Conservation (phyloP, 2,329 filamentous ascomycete genomes). For the Talaromyces funiculosus region DNA sequence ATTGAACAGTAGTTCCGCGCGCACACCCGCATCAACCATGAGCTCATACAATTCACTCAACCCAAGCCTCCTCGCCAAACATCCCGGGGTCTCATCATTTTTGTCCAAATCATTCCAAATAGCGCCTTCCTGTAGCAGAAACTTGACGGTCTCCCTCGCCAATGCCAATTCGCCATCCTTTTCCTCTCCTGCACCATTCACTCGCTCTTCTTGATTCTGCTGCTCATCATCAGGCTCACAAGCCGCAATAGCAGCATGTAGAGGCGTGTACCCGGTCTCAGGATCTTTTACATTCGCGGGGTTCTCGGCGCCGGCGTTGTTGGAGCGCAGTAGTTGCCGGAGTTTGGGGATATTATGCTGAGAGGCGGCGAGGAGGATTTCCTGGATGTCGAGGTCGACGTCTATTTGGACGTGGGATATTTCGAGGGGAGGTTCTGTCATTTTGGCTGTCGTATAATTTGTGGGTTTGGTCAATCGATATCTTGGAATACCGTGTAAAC, state of each 20-base stretch:
- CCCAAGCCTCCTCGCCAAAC: conserved; percentile 67
- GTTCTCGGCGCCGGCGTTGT: conserved; percentile 35
- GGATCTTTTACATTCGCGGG: conserved; percentile 74
- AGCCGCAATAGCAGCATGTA: conserved; percentile 84
- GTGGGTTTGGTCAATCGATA: background rate
- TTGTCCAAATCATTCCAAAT: conserved; percentile 96
- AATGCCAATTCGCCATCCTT: conserved; percentile 45
- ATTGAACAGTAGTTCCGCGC: conserved; percentile 80
- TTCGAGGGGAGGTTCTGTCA: conserved; percentile 10
- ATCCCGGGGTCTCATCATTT: conserved; percentile 85
- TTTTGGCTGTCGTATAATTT: background rate
- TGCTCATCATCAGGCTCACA: conserved; percentile 46
- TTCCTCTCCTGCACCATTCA: conserved; percentile 18
- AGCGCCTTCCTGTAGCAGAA: conserved; percentile 79
- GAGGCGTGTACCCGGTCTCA: conserved; percentile 75
- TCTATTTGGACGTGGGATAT: conserved; percentile 14
- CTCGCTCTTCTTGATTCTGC: conserved; percentile 16
- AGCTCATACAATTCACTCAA: conserved; percentile 68
- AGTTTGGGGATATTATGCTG: conserved; percentile 64
- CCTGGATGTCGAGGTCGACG: conserved; percentile 45
- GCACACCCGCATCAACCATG: conserved; percentile 82
- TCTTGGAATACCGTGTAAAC: too few species aligned
- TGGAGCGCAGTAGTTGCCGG: conserved; percentile 60
- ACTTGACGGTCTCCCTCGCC: conserved; percentile 62
- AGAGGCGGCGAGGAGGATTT: conserved; percentile 60